Evolutionary conservation across 2,329 filamentous ascomycete species (phyloP).

Genomic region (Fusarium floridanum): DNA sequence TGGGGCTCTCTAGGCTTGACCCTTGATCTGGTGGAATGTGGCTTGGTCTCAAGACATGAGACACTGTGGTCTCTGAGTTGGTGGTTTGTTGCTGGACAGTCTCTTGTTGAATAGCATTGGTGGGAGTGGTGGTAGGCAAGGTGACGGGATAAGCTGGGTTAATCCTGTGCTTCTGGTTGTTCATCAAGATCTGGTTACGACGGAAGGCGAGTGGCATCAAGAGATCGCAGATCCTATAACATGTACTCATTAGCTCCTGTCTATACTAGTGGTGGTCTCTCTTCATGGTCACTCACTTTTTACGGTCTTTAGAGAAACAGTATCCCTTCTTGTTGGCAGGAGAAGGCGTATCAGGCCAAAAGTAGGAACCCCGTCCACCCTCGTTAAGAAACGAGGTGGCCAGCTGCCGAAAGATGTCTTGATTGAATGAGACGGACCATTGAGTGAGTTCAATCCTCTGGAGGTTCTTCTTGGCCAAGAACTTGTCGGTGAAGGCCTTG

Average conservation of each 20-base stretch:
- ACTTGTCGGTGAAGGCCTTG: neutral
- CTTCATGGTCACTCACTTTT: neutral
- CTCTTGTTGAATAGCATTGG: neutral
- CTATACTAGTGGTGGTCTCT: neutral
- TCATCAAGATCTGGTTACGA: neutral
- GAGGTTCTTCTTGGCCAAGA: neutral
- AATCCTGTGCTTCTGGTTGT: neutral
- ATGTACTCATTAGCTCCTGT: neutral
- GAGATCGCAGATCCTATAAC: neutral
- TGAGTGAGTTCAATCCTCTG: neutral
- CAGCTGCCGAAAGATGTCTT: conserved; percentile 3
- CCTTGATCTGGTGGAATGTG: neutral
- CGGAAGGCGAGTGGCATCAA: conserved; percentile 10
- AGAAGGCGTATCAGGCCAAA: conserved; percentile 21
- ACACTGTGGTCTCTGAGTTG: neutral
- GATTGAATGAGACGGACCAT: neutral
- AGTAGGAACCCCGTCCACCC: neutral
- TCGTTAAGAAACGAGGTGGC: conserved; percentile 11
- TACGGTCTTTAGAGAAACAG: neutral
- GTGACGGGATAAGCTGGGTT: neutral
- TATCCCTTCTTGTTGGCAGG: conserved; percentile 2
- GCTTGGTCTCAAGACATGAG: neutral
- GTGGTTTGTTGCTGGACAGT: neutral
- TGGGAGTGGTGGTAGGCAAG: neutral
- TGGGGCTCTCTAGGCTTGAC: neutral